These are phyloP conservation scores for Dactylonectria macrodidyma DNA, from an alignment of 2,329 filamentous ascomycete genomes.

Conservation along the genomic window DNA sequence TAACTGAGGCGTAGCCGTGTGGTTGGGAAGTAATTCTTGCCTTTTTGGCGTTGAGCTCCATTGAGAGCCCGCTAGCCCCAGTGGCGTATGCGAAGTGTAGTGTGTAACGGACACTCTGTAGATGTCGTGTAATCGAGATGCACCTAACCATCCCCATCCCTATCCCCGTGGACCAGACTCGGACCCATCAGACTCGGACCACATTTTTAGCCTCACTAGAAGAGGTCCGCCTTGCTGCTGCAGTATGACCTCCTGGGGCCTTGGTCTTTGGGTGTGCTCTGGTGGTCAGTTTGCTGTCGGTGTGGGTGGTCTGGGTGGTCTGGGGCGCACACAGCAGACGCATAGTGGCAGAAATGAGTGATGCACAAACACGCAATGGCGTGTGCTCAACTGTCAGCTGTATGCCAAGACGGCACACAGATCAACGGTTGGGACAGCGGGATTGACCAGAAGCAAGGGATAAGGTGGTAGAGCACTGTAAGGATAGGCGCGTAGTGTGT, in stretches of 20 bases:
- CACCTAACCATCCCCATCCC: constrained; percentile 16
- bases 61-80: constrained; percentile 18
- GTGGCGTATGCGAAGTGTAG: constrained; percentile 9
- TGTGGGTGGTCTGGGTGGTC: constrained; percentile 12
- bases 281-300: constrained; percentile 30
- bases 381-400: constrained; percentile 34
- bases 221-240: background rate
- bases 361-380: constrained; percentile 31
- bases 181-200: too few relatives aligned
- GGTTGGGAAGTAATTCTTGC: background rate
- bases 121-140: constrained; percentile 16
- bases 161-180: too few relatives aligned
- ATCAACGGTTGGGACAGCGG: constrained; percentile 17
- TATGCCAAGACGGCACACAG: constrained; percentile 31
- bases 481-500: constrained; percentile 2
- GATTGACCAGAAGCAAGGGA: constrained; percentile 32
- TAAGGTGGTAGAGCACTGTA: constrained; percentile 16
- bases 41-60: constrained; percentile 2
- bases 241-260: background rate
- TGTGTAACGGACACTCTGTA: constrained; percentile 3
- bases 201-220: too few relatives aligned
- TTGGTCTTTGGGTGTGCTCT: too few relatives aligned
- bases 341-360: constrained; percentile 33
- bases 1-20: background rate
- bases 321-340: constrained; percentile 18